Conservation (phyloP, 768 basidiomycete species). For the Russula lepida region DNA sequence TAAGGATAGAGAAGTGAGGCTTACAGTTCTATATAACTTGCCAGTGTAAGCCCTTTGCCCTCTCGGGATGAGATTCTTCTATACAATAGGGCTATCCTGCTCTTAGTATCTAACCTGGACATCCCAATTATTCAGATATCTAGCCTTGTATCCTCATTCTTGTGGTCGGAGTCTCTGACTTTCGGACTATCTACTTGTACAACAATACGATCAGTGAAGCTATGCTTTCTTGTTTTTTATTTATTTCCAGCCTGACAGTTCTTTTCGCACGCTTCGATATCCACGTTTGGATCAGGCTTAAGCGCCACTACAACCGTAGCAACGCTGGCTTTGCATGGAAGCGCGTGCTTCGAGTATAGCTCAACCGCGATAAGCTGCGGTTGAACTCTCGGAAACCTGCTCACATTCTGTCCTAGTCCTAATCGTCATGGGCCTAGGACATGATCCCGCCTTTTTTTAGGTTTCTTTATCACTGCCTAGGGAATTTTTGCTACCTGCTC, state of each 20-base stretch:
- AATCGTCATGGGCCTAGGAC: not conserved
- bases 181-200: slow-evolving; percentile 1
- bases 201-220: not conserved
- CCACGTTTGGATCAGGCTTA: not conserved
- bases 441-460: not conserved
- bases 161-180: slow-evolving; percentile 9
- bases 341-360: not conserved
- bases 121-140: not conserved
- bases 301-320: not conserved
- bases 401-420: not conserved
- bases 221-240: slow-evolving; percentile 1
- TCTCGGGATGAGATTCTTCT: not conserved
- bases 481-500: not conserved
- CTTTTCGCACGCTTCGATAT: not conserved
- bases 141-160: not conserved
- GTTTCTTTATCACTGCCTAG: not conserved
- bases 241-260: not conserved
- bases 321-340: not conserved
- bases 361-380: not conserved
- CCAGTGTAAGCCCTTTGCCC: not conserved
- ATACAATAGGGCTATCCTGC: not conserved
- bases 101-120: not conserved
- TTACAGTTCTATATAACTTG: not conserved
- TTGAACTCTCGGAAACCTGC: not conserved
- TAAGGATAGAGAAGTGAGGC: not conserved